Evolutionary conservation across 2,329 filamentous ascomycete genomes (phyloP).

Genomic region (Curvularia verruculosa): DNA sequence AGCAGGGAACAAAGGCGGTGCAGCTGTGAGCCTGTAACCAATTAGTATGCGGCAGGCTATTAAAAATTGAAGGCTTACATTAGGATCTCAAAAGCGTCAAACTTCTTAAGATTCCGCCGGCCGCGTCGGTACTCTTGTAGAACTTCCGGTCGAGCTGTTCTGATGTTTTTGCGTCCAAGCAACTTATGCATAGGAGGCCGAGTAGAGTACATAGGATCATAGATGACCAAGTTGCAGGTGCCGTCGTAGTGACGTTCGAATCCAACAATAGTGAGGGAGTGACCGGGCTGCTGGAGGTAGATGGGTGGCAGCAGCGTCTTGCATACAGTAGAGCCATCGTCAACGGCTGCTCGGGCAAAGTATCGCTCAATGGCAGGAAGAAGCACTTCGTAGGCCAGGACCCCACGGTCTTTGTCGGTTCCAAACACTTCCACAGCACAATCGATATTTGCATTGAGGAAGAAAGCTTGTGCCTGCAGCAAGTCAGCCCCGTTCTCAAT

Average conservation of each 20-base stretch:
- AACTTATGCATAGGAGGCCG: conserved; percentile 67
- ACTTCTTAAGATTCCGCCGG: conserved; percentile 69
- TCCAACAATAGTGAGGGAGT: conserved; percentile 89
- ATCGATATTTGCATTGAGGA: conserved; percentile 69
- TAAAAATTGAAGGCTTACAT: conserved; percentile 58
- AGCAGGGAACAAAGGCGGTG: conserved; percentile 47
- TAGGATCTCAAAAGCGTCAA: conserved; percentile 79
- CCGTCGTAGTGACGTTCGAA: conserved; percentile 73
- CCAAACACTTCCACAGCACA: conserved; percentile 60
- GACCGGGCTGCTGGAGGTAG: conserved; percentile 88
- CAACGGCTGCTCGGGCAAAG: conserved; percentile 64
- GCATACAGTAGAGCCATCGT: conserved; percentile 65
- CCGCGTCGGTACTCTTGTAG: conserved; percentile 70
- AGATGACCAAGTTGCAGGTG: conserved; percentile 74
- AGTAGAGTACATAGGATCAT: conserved; percentile 84
- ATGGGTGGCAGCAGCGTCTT: conserved; percentile 78
- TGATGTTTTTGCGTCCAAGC: conserved; percentile 54
- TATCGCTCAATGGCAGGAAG: conserved; percentile 74
- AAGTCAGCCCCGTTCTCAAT: conserved; percentile 17
- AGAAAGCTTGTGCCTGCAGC: conserved; percentile 76
- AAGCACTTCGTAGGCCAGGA: conserved; percentile 61
- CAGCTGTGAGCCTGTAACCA: conserved; percentile 42
- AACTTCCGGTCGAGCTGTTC: conserved; percentile 64
- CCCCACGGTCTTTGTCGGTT: conserved; percentile 55
- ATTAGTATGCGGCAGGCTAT: conserved; percentile 8